Evolutionary conservation across 202 grass and related monocot species (phyloP).

Genomic region (Schoenoplectus triqueter): DNA sequence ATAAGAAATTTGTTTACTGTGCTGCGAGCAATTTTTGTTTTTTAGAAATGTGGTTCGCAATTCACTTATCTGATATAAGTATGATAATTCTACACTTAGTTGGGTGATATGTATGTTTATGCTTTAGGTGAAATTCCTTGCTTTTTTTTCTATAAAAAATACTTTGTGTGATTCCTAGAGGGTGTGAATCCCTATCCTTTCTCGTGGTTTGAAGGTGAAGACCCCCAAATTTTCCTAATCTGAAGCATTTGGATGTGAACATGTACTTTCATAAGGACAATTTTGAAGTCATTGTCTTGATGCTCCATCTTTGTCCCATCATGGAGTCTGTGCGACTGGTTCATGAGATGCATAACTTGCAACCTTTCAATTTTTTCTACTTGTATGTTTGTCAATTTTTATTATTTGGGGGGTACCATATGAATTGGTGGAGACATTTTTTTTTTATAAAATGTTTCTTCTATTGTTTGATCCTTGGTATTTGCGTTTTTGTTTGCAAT

Average conservation of each 20-base stretch:
- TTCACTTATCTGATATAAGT: no score
- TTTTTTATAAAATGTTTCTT: no score
- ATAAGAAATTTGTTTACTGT: no score
- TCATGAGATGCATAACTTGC: background rate
- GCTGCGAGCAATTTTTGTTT: no score
- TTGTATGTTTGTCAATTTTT: no score
- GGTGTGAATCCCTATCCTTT: background rate
- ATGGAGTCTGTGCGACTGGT: background rate
- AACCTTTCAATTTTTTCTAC: no score
- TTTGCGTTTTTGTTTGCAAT: background rate
- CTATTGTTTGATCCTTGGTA: background rate
- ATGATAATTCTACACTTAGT: no score
- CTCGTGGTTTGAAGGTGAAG: background rate
- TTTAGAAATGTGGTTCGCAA: no score
- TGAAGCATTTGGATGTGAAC: background rate
- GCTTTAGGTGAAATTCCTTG: background rate
- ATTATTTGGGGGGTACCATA: no score
- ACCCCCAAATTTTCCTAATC: background rate
- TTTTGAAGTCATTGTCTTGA: background rate
- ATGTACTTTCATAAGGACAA: constrained; percentile 17
- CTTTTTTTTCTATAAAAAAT: background rate
- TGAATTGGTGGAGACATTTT: no score
- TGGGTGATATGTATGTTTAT: background rate
- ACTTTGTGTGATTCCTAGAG: background rate
- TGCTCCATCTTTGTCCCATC: background rate